Base-by-base conservation (phyloP, 768 basidiomycete genomes). In the Rhodotorula graminis region DNA sequence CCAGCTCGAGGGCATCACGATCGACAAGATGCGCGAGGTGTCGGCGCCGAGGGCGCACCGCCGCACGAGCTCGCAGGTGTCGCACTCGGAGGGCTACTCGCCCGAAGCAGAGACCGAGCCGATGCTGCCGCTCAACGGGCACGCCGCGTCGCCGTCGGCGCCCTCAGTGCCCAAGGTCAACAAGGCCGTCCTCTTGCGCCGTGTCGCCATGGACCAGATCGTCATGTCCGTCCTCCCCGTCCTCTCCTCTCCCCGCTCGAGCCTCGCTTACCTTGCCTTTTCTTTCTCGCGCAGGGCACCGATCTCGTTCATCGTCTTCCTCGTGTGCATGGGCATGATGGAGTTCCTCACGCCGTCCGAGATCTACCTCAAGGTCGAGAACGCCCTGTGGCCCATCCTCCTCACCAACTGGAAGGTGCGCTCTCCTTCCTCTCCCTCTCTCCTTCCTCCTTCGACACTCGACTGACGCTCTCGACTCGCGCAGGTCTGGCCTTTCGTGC, bases 241-340 rank as follows among this genome's bases (percentile, higher is more conserved):
- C 37, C 15, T 56, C 29, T 56, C 55, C 6, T 37, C 56, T 58
- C 29, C 42, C 12, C 12, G 6, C 25, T 11, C 9, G 16, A 0
- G 8, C 15, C 44, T 10, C 27, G n/a, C 60, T 44, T 11, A 46
- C 42, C 50, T 27, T 27, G 27, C 42, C 49, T 50, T 27, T 14
- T 2, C 15, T 14, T 44, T 7, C 60, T 23, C 1, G 2, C 42
- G 42, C 44, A 61, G 60, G 60, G 60, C 60, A 2, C 60, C 60
- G 15, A 61, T 61, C 60, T 61, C 60, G 27, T 61, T 61, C 40
- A 42, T 61, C 60, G 60, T 61, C n/a, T 61, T 61, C 44, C 60
- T 61, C 8, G 60, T 61, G 44, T 44, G 42, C 44, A 61, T 61
- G 60, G 60, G 60, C n/a, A 23, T 61, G 44, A 61, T 61, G 60